Evolutionary conservation across 2,329 filamentous ascomycete species (phyloP), one percentile per base, ranked within the genome.

Genomic region (Teratosphaeria epicoccoides): DNA sequence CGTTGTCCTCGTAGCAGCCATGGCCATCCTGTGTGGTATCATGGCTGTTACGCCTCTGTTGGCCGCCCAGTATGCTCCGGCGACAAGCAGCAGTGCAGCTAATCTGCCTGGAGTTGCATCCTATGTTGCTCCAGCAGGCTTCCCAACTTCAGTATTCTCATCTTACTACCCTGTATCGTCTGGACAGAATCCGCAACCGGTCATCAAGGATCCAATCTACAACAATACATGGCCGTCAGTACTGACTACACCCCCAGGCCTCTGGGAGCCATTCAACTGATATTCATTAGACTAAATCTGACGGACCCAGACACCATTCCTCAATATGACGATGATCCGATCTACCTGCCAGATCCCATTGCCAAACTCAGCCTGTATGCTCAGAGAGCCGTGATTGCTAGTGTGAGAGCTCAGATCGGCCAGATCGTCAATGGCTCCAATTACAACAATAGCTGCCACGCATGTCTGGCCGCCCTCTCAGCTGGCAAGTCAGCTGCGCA

Each of bases 241-340:
- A 10, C 11, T 11, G 28, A 10, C 28, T 14, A 29, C 14, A 10
- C 14, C 9, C 10, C 14, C 11, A 7, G 14, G 2, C 23, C 43
- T 44, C 4, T 17, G 10, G 6, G 29, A 12, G 10, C 12, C 10
- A 4, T 2, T 25, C 2, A 6, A 11, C 23, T 22, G 43, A 53
- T 37, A 20, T 17, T 20, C 2, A 51, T 47, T 20, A 76, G 76
- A 1, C 65, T 72, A 26, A 77, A 79, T 55, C 62, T 82, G 48
- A 82, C 79, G 0, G 28, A 78, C 59, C 78, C 78, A 1, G 66
- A 72, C 25, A 74, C 69, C 0, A 74, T 81, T 33, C 77, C 78
- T 6, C 66, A 68, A 1, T 60, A 70, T 11, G 72, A 75, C 51
- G 56, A 65, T 6, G 78, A 82, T 59, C 75, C 76, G 1, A 61